Evolutionary conservation across 2,329 filamentous ascomycete species (phyloP).

Genomic region (Colletotrichum sp.): DNA sequence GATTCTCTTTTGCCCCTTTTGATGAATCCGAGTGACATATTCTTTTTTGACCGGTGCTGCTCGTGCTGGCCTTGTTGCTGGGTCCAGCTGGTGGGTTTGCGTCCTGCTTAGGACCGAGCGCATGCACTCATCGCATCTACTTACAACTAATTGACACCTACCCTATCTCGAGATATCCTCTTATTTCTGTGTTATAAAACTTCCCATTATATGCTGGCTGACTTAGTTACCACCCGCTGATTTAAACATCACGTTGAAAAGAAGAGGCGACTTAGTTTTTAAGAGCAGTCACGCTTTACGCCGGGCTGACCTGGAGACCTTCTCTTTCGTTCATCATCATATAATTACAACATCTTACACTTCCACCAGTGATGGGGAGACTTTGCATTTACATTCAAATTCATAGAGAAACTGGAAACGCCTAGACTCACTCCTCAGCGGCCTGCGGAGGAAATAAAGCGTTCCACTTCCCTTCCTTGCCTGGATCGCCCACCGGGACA

Average conservation of each 20-base stretch:
- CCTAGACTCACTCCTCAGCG: not conserved
- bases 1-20: not conserved
- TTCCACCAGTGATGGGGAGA: not conserved
- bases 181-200: not conserved
- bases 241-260: not conserved
- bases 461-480: not conserved
- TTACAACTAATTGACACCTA: not conserved
- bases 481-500: not conserved
- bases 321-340: not conserved
- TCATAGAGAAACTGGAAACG: not conserved
- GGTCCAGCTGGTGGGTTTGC: not conserved
- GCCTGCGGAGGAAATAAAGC: constrained; percentile 12
- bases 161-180: not conserved
- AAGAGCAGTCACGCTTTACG: not conserved
- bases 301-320: not conserved
- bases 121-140: not conserved
- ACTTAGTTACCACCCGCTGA: not conserved
- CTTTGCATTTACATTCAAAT: not conserved
- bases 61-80: not conserved
- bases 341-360: not conserved
- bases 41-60: not conserved
- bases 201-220: not conserved
- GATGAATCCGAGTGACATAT: not conserved
- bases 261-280: not conserved
- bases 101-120: not conserved